Conservation (phyloP, 257 asterid species). For the Datura wrightii region DNA sequence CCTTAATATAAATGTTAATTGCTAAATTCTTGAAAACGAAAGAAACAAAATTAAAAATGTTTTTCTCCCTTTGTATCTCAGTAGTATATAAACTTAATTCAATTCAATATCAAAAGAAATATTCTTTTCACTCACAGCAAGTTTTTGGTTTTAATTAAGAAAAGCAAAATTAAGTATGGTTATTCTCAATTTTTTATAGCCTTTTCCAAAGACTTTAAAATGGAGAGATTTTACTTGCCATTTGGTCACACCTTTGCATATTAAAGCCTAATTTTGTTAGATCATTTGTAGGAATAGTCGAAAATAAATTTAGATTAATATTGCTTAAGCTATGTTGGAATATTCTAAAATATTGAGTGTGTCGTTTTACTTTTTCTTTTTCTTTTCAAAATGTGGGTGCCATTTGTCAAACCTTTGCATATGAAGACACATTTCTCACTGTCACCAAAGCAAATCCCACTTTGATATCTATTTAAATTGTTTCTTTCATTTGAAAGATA, state of each 20-base stretch:
- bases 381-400: background rate
- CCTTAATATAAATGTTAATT: too few species aligned
- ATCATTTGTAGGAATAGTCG: background rate
- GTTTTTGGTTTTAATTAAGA: too few species aligned
- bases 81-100: background rate
- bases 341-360: background rate
- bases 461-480: background rate
- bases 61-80: background rate
- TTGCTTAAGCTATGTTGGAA: background rate
- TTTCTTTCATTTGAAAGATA: too few species aligned
- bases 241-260: background rate
- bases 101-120: background rate
- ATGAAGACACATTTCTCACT: background rate
- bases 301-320: background rate
- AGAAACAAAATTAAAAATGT: background rate
- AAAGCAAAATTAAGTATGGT: too few species aligned
- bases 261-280: background rate
- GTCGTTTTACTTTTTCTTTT: background rate
- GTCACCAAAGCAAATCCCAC: background rate
- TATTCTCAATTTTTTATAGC: too few species aligned
- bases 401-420: background rate
- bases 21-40: background rate
- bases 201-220: background rate
- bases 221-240: background rate
- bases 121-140: too few species aligned